Base-by-base conservation (phyloP, 352 stramenopile genomes). In the Phytophthora hybrid region DNA sequence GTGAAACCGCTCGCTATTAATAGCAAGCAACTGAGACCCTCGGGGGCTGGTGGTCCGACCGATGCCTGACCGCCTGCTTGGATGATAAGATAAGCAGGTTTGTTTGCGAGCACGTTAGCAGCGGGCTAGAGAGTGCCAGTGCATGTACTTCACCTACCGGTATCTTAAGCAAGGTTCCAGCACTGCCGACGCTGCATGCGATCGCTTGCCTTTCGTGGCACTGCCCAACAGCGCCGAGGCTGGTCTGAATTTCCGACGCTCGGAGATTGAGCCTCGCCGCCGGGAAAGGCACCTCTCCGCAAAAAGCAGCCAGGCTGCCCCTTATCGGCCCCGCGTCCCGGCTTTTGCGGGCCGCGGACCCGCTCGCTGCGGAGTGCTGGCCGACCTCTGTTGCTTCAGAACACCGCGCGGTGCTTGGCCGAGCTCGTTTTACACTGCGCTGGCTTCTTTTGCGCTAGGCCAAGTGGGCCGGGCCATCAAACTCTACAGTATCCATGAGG, bases 171-270 rank as follows among this genome's bases (percentile, higher is more conserved):
- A 41, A 41, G 34, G 34, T 13, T 41, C 11, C 34, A 13, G 34
- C 34, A 41, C 11, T 41, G 34, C 7, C 18, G 5, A n/a, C 18
- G 44, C 6, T 52, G 44, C 44, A 23, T 52, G 44, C 39, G 13
- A 10, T 41, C 34, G 34, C 34, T 41, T 41, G 14, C 11, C 9
- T 14, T 44, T 46, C 39, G 39, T 44, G 37, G 37, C 37, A 1
- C 11, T 44, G 37, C 37, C 37, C 10, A 4, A 10, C 37, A 13
- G 34, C 34, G 41, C 37, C 8, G 18, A 23, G 31, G 29, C 55
- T 56, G 26, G 31, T 53, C 49, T 60, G 41, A 65, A 74, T 61
- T 74, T 70, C 60, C 60, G 60, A 74, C 60, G 60, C 61, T 69
- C 54, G 41, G 59, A 26, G 49, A 32, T 32, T 32, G 49, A 31